These are phyloP conservation scores for Triticum monococcum DNA, from an alignment of 176 grass and related monocot species.

Conservation along the genomic window DNA sequence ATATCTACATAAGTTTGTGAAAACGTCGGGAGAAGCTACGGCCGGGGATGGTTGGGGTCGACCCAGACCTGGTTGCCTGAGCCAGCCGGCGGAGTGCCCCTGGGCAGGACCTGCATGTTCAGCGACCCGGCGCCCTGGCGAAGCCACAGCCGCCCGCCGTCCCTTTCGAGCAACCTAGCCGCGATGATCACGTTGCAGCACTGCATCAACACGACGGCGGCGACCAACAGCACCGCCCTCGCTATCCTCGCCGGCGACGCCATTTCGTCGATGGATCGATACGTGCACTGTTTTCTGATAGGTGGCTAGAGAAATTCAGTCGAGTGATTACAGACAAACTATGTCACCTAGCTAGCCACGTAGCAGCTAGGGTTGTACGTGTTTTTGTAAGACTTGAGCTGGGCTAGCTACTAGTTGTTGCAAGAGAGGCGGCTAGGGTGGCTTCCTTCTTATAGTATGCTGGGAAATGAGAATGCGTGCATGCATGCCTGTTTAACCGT, in stretches of 20 bases:
- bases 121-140: neutral
- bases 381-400: neutral
- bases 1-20: no score
- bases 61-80: neutral
- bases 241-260: neutral
- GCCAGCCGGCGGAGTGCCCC: neutral
- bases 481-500: no score
- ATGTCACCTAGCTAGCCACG: no score
- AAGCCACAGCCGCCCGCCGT: neutral
- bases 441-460: neutral
- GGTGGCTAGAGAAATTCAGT: neutral
- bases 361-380: no score
- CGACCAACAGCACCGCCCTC: neutral
- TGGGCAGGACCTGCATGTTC: neutral
- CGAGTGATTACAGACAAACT: neutral
- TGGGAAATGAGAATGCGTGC: neutral
- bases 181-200: slow-evolving; percentile 16
- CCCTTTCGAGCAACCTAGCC: neutral
- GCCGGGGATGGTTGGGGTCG: no score
- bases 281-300: neutral
- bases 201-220: neutral
- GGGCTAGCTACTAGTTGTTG: neutral
- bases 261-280: neutral
- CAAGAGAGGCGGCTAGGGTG: neutral
- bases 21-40: no score